Base-by-base conservation (phyloP, 495 filamentous ascomycete genomes). In the Aspergillus ellipticus region DNA sequence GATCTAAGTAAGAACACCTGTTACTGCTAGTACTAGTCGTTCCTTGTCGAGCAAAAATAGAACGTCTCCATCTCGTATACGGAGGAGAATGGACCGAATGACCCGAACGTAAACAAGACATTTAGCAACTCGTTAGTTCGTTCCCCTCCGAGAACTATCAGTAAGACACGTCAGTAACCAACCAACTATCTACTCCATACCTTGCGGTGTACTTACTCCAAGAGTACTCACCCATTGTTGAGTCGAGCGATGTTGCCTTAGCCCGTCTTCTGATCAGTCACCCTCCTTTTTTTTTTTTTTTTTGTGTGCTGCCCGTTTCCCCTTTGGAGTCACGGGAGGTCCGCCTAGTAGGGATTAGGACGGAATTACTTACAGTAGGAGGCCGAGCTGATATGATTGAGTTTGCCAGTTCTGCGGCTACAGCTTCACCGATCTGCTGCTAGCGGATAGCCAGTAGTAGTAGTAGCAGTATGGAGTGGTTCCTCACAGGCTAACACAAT, bases 321-420 rank as follows among this genome's bases (percentile, higher is more conserved):
- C 35, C 11, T n/a, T 13, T 39, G 11, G 3, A 39, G 10, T 13
- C 35, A 15, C 35, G 35, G 35, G 11, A 39, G 35, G 35, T 1
- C 35, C 13, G 11, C 35, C 35, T 39, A 39, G 35, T 9, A 39
- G 35, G 35, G 35, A 39, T n/a, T 39, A 39, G 13, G n/a, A n/a
- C n/a, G n/a, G n/a, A n/a, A n/a, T n/a, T n/a, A n/a, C n/a, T n/a
- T n/a, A n/a, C n/a, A n/a, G n/a, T n/a, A n/a, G n/a, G 13, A 39
- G 35, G 10, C 11, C 10, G 35, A n/a, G 11, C 11, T 48, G 45
- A 48, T 48, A 48, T 48, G 45, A 48, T 52, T 52, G 49, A 52
- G 49, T 24, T 53, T 53, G 28, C 21, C 17, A 22, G 37, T 16
- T 42, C 37, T 17, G 24, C 39, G 50, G 50, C 39, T 53, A 53